Evolutionary conservation across 441 rosid genomes (phyloP), one percentile per base, ranked within the genome.

Genomic region (Jatropha podagrica): DNA sequence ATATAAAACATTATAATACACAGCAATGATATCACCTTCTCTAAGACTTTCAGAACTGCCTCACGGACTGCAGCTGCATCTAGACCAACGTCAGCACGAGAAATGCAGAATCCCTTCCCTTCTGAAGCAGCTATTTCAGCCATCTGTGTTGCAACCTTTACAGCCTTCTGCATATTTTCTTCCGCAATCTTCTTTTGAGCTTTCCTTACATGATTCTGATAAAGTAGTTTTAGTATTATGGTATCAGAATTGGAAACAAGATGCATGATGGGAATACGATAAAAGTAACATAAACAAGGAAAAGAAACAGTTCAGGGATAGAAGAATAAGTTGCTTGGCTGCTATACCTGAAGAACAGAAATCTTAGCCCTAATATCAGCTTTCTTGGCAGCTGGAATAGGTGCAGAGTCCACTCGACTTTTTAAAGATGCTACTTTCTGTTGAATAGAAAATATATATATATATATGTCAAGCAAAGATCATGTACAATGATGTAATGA

Each of bases 41-140:
- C 87, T 65, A 88, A 81, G 62, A 91, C 98, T 92, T 96, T 94
- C 65, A 84, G 55, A 37, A 89, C 97, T 48, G 97, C 98, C 75
- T 96, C 99, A 14, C 99, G 98, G 23, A 91, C 97, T 8, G 99
- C 99, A 69, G 90, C 88, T 76, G 91, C 93, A 84, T 96, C 98
- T 69, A 92, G 81, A 64, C 98, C 99, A 61, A 92, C 94, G 80
- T 96, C 94, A 46, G 94, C 93, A 71, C 81, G 85, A 60, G 87
- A 80, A 20, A 92, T 83, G 78, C 96, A 94, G 81, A 92, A 92
- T 7, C 83, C 74, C 85, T 91, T 94, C 79, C 98, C 96, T 69
- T 83, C 86, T 20, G 92, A 86, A 68, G 87, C 82, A 73, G 98
- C 95, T 74, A 81, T 81, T 81, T 90, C 97, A 38, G 98, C 98